Conservation (phyloP, 352 stramenopile genomes). For the Phytophthora macrochlamydospora region DNA sequence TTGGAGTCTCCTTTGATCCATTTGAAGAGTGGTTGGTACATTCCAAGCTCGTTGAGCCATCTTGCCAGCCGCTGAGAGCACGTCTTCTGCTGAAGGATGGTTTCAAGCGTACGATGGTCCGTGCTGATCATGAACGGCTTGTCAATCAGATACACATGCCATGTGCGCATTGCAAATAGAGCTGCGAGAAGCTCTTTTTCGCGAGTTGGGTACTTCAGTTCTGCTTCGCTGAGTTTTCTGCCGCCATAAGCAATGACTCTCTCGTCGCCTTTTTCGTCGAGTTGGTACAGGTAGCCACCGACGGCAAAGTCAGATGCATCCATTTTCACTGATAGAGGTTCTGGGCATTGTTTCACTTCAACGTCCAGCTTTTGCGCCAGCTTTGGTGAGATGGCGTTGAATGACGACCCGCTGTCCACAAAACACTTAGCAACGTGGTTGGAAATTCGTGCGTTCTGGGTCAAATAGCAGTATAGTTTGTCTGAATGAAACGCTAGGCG, state of each 20-base stretch:
- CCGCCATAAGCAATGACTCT: slow-evolving; percentile 9
- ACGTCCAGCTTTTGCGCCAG: background rate
- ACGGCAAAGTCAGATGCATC: slow-evolving; percentile 8
- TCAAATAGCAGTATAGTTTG: slow-evolving; percentile 19
- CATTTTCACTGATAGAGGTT: background rate
- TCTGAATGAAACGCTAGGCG: background rate
- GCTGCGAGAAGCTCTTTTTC: slow-evolving; percentile 5
- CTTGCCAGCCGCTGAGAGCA: slow-evolving; percentile 5
- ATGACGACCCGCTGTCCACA: slow-evolving; percentile 7
- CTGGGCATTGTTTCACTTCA: background rate
- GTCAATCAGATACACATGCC: slow-evolving; percentile 18
- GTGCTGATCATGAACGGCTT: slow-evolving; percentile 13
- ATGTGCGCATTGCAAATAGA: slow-evolving; percentile 10
- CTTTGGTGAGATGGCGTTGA: slow-evolving; percentile 2
- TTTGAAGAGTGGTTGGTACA: slow-evolving; percentile 16
- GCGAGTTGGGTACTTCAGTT: slow-evolving; percentile 4
- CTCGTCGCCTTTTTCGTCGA: background rate
- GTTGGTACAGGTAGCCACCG: slow-evolving; percentile 5
- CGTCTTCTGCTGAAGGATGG: slow-evolving; percentile 8
- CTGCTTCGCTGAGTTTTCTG: background rate
- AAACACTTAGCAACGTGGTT: slow-evolving; percentile 4
- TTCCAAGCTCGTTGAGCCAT: slow-evolving; percentile 18
- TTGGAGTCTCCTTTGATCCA: slow-evolving; percentile 9
- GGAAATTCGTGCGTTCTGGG: background rate
- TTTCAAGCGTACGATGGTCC: slow-evolving; percentile 13